Evolutionary conservation across 2,329 filamentous ascomycete species (phyloP).

Genomic region (Pseudogymnoascus sp.): DNA sequence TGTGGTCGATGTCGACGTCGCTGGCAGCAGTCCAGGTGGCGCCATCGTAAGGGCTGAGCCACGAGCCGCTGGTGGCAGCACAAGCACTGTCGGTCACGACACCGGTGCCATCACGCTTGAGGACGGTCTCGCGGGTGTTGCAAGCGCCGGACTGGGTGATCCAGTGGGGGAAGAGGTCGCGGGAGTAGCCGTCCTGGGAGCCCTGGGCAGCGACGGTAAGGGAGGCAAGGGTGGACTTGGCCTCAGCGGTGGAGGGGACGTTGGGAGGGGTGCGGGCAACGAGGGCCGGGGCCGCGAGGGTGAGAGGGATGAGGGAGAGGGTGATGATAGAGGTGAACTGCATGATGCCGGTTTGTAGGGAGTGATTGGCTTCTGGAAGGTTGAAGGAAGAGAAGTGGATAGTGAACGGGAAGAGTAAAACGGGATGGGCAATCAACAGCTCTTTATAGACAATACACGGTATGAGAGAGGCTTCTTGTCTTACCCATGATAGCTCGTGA

Average conservation of each 20-base stretch:
- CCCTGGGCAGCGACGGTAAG: conserved; percentile 50
- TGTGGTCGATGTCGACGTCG: conserved; percentile 75
- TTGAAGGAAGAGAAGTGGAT: neutral
- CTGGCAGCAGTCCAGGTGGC: conserved; percentile 57
- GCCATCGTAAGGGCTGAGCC: conserved; percentile 68
- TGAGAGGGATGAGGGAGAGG: conserved; percentile 13
- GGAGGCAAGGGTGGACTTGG: conserved; percentile 47
- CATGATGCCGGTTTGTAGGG: conserved; percentile 14
- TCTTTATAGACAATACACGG: neutral
- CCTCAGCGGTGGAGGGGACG: conserved; percentile 51
- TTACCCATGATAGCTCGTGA: conserved; percentile 6
- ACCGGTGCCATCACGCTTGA: conserved; percentile 62
- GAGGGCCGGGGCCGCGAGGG: conserved; percentile 15
- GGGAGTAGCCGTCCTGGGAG: conserved; percentile 50
- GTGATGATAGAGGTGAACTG: conserved; percentile 13
- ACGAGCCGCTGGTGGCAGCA: conserved; percentile 55
- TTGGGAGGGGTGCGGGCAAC: conserved; percentile 43
- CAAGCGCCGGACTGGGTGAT: conserved; percentile 56
- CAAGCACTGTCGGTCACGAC: conserved; percentile 55
- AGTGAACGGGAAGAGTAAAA: neutral
- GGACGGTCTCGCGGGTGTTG: conserved; percentile 64
- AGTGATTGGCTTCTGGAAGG: neutral
- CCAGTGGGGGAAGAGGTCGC: conserved; percentile 66
- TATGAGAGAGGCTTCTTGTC: conserved; percentile 3
- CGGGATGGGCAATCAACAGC: neutral